Base-by-base conservation (phyloP, 2,329 filamentous ascomycete genomes). In the Talaromyces islandicus region DNA sequence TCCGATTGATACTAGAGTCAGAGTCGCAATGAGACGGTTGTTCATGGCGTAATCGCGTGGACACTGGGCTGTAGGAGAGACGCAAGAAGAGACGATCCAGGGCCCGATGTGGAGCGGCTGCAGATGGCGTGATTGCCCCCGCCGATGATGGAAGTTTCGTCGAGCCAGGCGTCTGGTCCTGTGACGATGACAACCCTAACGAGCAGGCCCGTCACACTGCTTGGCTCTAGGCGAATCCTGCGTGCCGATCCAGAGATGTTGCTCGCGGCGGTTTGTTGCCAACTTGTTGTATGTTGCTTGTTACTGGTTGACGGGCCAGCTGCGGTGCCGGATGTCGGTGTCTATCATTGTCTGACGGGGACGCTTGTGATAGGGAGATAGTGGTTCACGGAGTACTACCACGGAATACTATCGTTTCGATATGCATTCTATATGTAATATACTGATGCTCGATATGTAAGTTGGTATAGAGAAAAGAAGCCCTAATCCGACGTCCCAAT, bases 71-170 rank as follows among this genome's bases (percentile, higher is more conserved):
- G 10, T 12, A 32, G 30, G 30, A 43, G 38, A n/a, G 43, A 12
- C 19, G 19, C 9, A 46, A 14, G 5, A 12, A 21, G 19, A 46
- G 43, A 46, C 43, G 43, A 46, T 24, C 43, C 19, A 46, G 43
- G 43, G 32, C 52, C 52, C 54, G 58, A 46, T 52, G 53, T 56
- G 50, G 55, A 17, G 24, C 41, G 43, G 19, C 41, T 1, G 29
- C 19, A 48, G 59, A 61, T 61, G 59, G 59, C 59, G 59, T 61
- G 59, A 58, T 61, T 24, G 59, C 24, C 59, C 57, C 59, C 59
- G 54, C 56, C 56, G 59, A 61, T 61, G 56, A 58, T 61, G 59
- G 59, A 57, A 61, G 50, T 19, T 52, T 29, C 48, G 43, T 46
- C 43, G 43, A 46, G 19, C 19, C 43, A 46, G 43, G 43, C 43